Evolutionary conservation across 2,329 filamentous ascomycete species (phyloP).

Genomic region (Penicillium sp.): DNA sequence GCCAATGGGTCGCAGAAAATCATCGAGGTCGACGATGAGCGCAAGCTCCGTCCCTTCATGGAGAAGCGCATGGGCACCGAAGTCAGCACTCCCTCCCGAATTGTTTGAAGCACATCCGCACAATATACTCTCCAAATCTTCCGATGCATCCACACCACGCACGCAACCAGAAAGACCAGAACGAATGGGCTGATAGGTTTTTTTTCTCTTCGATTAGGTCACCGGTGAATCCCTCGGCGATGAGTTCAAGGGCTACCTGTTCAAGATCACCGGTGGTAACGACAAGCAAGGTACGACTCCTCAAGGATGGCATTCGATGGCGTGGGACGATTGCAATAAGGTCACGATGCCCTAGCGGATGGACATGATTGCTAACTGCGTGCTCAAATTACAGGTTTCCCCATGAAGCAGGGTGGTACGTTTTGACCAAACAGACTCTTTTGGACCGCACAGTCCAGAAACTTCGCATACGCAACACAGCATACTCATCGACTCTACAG

Average conservation of each 20-base stretch:
- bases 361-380: conserved; percentile 26
- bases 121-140: conserved; percentile 6
- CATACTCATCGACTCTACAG: conserved; percentile 46
- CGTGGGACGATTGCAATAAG: not conserved
- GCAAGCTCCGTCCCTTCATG: conserved; percentile 98
- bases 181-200: conserved; percentile 34
- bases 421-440: conserved; percentile 21
- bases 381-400: conserved; percentile 63
- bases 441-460: conserved; percentile 24
- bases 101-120: conserved; percentile 9
- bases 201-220: conserved; percentile 57
- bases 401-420: conserved; percentile 96
- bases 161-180: conserved; percentile 18
- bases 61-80: conserved; percentile 79
- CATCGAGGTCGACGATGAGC: conserved; percentile 98
- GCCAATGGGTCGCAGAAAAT: conserved; percentile 99
- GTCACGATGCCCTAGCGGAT: not conserved
- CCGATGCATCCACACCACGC: too few species aligned
- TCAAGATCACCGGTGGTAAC: conserved; percentile 99
- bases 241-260: conserved; percentile 99
- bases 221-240: conserved; percentile 92
- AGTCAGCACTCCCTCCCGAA: conserved; percentile 40
- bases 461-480: conserved; percentile 7
- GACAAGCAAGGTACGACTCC: conserved; percentile 81
- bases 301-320: not conserved